Evolutionary conservation across 345 rosid species (phyloP), one percentile per base, ranked within the genome.

Genomic region (Clausena lansium): DNA sequence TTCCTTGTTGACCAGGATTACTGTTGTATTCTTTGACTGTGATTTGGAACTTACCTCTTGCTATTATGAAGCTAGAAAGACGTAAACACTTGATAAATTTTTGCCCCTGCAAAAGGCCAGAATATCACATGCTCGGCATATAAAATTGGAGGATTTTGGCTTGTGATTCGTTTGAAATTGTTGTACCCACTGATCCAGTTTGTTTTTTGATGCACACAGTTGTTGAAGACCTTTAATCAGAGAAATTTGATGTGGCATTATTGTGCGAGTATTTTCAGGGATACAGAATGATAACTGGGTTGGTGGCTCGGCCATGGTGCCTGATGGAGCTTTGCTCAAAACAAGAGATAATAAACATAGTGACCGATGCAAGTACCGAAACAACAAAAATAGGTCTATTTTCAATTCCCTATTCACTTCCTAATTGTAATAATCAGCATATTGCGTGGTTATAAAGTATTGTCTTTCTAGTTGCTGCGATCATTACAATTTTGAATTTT

Each of bases 281-380:
- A 50, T 92, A 96, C 81, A 86, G 98, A 84, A 80, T 87, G 71
- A 77, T 93, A 76, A 74, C 90, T 19, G 99, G 92, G 15, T 81
- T 96, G 88, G 98, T 86, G 76, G 86, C 85, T 86, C 87, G 98
- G 79, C 77, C 87, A 67, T 96, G 99, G 99, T 91, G 94, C 80
- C 88, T 93, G 77, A 82, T 87, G 85, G 97, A 93, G 83, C 84
- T 96, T 60, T 87, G 92, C 86, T 81, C 97, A 59, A 92, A 89
- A 83, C 89, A 83, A 68, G 98, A 93, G 83, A 89, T 96, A 36
- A 80, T 94, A 67, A 83, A 85, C 75, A 85, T 77, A 33, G 86
- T 92, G 67, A 91, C 91, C 41, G 95, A 88, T 81, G 86, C 97
- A 73, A 72, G 83, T 45, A 78, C 80, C 33, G 99, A 96, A 84